These are phyloP conservation scores for sweet orange (Citrus sinensis) DNA, from an alignment of 345 rosid species.

Conservation along the genomic window DVS_A1.0 CM039167.1:9112501-9113000, in stretches of 20 bases:
- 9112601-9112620: background rate
- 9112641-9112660: background rate
- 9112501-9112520: background rate
- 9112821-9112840: slow-evolving; percentile 97
- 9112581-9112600: too few species aligned
- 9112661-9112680: background rate
- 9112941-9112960: slow-evolving; percentile 8
- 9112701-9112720: background rate
- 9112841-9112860: slow-evolving; percentile 99
- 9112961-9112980: slow-evolving; percentile 17
- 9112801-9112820: slow-evolving; percentile 82
- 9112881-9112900: slow-evolving; percentile 56
- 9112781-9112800: slow-evolving; percentile 24
- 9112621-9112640: background rate
- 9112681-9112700: background rate
- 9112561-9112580: background rate
- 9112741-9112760: background rate
- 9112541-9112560: background rate
- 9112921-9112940: background rate
- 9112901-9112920: slow-evolving; percentile 20
- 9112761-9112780: background rate
- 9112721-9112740: background rate
- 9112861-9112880: slow-evolving; percentile 86
- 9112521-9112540: background rate
- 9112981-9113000: slow-evolving; percentile 36